Evolutionary conservation across 2,329 filamentous ascomycete genomes (phyloP).

Genomic region (Diaporthe ilicicola): DNA sequence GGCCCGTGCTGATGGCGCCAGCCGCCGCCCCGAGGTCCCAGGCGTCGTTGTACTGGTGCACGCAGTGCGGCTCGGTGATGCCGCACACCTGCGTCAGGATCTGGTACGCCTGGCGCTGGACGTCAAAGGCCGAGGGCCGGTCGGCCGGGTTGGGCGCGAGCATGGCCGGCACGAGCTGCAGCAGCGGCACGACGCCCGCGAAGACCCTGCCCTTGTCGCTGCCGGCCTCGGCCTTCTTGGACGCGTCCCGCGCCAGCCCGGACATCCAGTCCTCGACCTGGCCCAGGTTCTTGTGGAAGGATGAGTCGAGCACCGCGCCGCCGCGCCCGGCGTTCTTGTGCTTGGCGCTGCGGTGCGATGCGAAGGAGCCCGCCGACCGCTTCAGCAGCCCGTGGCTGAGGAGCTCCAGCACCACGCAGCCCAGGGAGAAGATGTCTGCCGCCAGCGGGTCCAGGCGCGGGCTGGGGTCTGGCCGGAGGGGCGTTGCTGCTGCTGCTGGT

Average conservation of each 20-base stretch:
- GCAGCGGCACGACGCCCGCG: constrained; percentile 59
- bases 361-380: constrained; percentile 71
- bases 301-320: constrained; percentile 71
- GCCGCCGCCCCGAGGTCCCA: constrained; percentile 38
- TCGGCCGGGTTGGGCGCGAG: constrained; percentile 59
- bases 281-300: constrained; percentile 75
- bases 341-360: constrained; percentile 71
- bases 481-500: constrained; percentile 35
- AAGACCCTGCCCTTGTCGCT: constrained; percentile 47
- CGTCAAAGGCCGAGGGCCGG: constrained; percentile 60
- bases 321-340: constrained; percentile 67
- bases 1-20: not conserved
- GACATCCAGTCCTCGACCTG: constrained; percentile 76
- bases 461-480: constrained; percentile 40
- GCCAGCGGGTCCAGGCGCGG: constrained; percentile 61
- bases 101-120: constrained; percentile 61
- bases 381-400: constrained; percentile 72
- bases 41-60: constrained; percentile 55
- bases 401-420: constrained; percentile 77
- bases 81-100: constrained; percentile 59
- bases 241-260: constrained; percentile 65
- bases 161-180: constrained; percentile 64
- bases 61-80: constrained; percentile 61
- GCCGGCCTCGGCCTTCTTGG: constrained; percentile 53
- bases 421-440: constrained; percentile 77